Conservation (phyloP, 2,329 filamentous ascomycete species). For the Aspergillus fumigatiaffinis region DNA sequence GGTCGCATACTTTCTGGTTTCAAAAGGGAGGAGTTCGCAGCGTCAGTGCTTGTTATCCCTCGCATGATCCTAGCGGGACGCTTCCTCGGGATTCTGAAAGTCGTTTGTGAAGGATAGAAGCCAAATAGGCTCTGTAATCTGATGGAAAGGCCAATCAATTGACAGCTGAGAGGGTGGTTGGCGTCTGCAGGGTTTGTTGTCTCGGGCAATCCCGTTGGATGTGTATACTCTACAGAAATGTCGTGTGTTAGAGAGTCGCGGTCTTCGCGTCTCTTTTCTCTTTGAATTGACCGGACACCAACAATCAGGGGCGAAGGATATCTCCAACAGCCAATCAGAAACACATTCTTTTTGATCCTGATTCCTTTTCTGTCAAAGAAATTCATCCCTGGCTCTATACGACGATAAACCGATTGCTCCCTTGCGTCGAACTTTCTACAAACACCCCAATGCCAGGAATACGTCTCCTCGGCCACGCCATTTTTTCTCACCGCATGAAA, state of each 20-base stretch:
- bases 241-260: not conserved
- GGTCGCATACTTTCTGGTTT: constrained; percentile 20
- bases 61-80: constrained; percentile 12
- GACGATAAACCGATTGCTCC: constrained; percentile 6
- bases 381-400: constrained; percentile 8
- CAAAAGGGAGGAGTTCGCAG: constrained; percentile 12
- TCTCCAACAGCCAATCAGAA: not conserved
- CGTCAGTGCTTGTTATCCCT: constrained; percentile 14
- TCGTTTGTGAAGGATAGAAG: not conserved
- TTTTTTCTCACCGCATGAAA: constrained; percentile 5
- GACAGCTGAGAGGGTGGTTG: not conserved
- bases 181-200: not conserved
- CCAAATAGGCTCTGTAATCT: not conserved
- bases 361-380: constrained; percentile 5
- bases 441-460: not conserved
- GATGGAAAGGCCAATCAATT: not conserved
- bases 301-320: not conserved
- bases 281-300: not conserved
- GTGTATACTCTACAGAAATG: not conserved
- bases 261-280: not conserved
- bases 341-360: not conserved
- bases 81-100: not conserved
- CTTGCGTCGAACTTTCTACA: constrained; percentile 11
- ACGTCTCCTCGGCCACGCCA: not conserved
- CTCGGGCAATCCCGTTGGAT: not conserved